These are phyloP conservation scores for Cordyceps sp. DNA, from an alignment of 2,329 filamentous ascomycete species.

Conservation along the genomic window DNA sequence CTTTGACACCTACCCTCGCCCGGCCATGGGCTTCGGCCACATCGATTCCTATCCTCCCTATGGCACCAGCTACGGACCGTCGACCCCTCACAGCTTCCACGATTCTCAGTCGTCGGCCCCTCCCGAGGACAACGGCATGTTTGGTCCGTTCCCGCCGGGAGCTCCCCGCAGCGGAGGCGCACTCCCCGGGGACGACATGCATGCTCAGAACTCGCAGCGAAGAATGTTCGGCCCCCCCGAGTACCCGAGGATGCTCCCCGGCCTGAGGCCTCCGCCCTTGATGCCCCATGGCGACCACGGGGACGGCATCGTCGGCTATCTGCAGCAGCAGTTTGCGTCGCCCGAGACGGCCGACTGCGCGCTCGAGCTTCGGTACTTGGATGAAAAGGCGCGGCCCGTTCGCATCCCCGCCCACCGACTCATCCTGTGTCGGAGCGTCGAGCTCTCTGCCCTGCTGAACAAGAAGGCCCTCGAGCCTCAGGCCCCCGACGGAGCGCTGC, in stretches of 20 bases:
- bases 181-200: constrained; percentile 14
- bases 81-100: constrained; percentile 44
- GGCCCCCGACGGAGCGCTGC: constrained; percentile 8
- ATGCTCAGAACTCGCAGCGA: constrained; percentile 11
- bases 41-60: constrained; percentile 17
- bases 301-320: constrained; percentile 21
- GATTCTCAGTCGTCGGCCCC: constrained; percentile 40
- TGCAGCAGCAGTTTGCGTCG: constrained; percentile 19
- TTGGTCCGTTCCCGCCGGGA: constrained; percentile 20
- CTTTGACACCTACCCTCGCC: constrained; percentile 21
- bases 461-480: constrained; percentile 14
- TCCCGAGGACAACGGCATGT: constrained; percentile 25
- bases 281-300: constrained; percentile 12
- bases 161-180: constrained; percentile 20
- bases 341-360: constrained; percentile 24
- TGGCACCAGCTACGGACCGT: constrained; percentile 29
- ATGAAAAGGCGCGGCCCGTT: constrained; percentile 20
- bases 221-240: constrained; percentile 15
- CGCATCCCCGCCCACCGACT: constrained; percentile 36
- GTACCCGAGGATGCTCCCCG: constrained; percentile 16
- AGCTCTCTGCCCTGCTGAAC: constrained; percentile 11
- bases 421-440: constrained; percentile 33
- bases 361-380: constrained; percentile 26
- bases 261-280: constrained; percentile 11
- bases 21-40: constrained; percentile 16